Evolutionary conservation across 345 rosid genomes (phyloP), one percentile per base, ranked within the genome.

Genomic region (Odontarrhena argentea): DNA sequence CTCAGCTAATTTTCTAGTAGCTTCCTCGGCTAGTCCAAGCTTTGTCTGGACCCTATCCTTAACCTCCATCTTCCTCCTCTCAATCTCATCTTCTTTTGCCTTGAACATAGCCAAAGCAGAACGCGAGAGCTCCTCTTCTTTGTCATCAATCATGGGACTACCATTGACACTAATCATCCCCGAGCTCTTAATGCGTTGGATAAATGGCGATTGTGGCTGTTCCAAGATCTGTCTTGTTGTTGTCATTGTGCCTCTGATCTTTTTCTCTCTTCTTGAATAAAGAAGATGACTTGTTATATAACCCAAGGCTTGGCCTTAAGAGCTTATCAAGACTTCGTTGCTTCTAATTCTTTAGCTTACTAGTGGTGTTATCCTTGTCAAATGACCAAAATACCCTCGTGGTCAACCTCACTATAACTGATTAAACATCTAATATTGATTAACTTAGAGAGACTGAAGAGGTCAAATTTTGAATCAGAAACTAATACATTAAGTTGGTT

Each of bases 61-160:
- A 4, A 94, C 83, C 82, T 88, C 92, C 76, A 76, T 78, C 79
- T 84, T 88, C 82, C 78, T 91, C 81, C 68, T 91, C 79, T 88
- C 92, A 60, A 94, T 94, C 91, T 88, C 97, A 65, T 94, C 97
- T 82, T 91, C 99, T 37, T 87, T 94, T 2, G 83, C 84, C 50
- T 81, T 77, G 77, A 88, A 88, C 81, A 82, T 52, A 13, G 83
- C 89, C 57, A 90, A 64, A 22, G 97, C 89, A 6, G 94, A 86
- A 28, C 80, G 88, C 0, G 92, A 77, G 75, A 86, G 73, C 71
- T 93, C 97, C 12, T 93, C 92, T 9, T 86, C 85, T 48, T 69
- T 81, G 15, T 89, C 96, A 25, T 84, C 94, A 52, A 57, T 76
- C 46, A 49, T 9, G 0, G 87, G 86, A 43, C 84, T 82, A 5